A percentile compares a stretch with the other conserved stretches of the same genome.
These are phyloP conservation scores for Lasiosphaeris hirsuta DNA, from an alignment of 495 filamentous ascomycete species.

Conservation along the genomic window DNA sequence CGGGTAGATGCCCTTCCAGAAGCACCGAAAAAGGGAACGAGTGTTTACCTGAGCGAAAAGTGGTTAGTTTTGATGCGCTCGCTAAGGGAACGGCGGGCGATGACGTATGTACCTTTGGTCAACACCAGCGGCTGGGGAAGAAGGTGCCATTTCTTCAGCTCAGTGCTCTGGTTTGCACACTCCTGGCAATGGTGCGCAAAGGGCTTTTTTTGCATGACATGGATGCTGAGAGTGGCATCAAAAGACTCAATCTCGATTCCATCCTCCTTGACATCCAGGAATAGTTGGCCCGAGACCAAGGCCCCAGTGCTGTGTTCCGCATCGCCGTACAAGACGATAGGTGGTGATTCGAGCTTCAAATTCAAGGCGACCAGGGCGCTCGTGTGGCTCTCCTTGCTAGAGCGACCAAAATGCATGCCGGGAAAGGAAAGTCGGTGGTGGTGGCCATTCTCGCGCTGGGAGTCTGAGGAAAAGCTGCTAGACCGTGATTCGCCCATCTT, in stretches of 20 bases:
- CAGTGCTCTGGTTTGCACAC: constrained; percentile 65
- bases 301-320: constrained; percentile 77
- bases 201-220: constrained; percentile 71
- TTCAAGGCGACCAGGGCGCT: constrained; percentile 56
- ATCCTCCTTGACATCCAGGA: constrained; percentile 63
- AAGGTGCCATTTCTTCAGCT: constrained; percentile 76
- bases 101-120: constrained; percentile 50
- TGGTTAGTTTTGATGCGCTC: constrained; percentile 18
- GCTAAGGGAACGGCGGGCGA: neutral
- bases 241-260: constrained; percentile 65
- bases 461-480: constrained; percentile 26
- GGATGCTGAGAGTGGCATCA: constrained; percentile 63
- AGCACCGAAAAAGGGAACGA: constrained; percentile 90
- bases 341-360: constrained; percentile 84
- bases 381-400: constrained; percentile 40
- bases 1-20: constrained; percentile 81
- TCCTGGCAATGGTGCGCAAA: constrained; percentile 72
- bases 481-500: constrained; percentile 32
- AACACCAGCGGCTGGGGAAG: constrained; percentile 64
- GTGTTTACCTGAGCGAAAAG: constrained; percentile 50
- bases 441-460: constrained; percentile 21
- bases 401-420: constrained; percentile 44
- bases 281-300: constrained; percentile 79
- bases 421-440: constrained; percentile 49
- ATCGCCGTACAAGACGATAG: constrained; percentile 76